Evolutionary conservation across 164 flowering plant species (phyloP), one percentile per base, ranked within the genome.

Genomic region (Warburgia ugandensis): DNA sequence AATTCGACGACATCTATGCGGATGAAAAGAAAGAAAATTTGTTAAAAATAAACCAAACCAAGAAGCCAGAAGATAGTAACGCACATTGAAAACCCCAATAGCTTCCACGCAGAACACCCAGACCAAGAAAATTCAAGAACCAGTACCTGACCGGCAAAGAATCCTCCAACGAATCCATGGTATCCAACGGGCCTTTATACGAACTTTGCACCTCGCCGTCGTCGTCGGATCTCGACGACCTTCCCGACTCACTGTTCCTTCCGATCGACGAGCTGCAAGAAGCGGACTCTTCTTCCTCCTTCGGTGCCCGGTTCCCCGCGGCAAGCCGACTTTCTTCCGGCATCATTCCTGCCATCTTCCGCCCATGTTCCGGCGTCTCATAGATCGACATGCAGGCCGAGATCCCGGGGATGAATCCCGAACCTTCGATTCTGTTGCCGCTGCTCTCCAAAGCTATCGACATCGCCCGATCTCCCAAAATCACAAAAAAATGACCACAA

Each of bases 131-230:
- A 16, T 2, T 2, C 0, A 46, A 31, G 27, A 37, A 59, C 38
- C 5, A 7, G 16, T 20, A 86, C 95, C 72, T 83, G 32, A 78
- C 61, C 2, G 89, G 92, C 47, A 84, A 62, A 65, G 74, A 84
- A 6, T 81, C 77, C 68, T 78, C 79, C 60, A 84, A 67, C 19
- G 76, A 69, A 65, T 81, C 77, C 77, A 83, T 73, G 16, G 73
- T 61, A 32, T 75, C 85, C 45, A 84, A 54, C n/a, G 92, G 78
- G 1, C 78, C 80, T 47, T 74, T 86, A 31, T 50, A 76, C 40
- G 76, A 62, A 64, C 91, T 86, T 71, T 81, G 82, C 11, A 73
- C 88, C 71, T 86, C 91, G 1, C 33, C 73, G 17, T 61, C 70
- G 2, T 45, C 73, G 14, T 63, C 75, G 1, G 56, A 49, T 19